Evolutionary conservation across 106 monocot genomes (phyloP), one percentile per base, ranked within the genome.

Genomic region (Dioscorea zingiberensis): DNA sequence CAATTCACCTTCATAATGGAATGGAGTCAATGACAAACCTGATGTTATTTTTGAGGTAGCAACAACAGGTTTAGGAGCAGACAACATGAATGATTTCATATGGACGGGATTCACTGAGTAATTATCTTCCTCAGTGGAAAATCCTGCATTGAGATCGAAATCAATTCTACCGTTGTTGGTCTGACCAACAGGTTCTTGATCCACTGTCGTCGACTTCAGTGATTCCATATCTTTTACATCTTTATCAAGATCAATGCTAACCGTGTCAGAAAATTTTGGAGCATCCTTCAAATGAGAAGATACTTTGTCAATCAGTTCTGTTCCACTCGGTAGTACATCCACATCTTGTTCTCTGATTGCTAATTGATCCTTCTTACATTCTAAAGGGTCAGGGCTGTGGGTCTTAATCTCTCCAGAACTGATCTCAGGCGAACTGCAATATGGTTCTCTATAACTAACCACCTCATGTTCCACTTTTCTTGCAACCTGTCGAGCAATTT

Each of bases 61-160:
- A 65, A 76, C 49, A 48, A 91, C 81, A 29, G 79, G 77, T 65
- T 73, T 77, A 48, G 91, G 91, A 38, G 68, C 69, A 47, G 86
- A 76, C 27, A 84, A 71, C 24, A 73, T 87, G 19, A 66, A 68
- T 18, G 75, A 24, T 0, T 54, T 46, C 55, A 59, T 67, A n/a
- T 47, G 16, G 19, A 55, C 13, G 3, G 54, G 66, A 67, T 46
- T 69, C 21, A 56, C 25, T 3, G 62, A 54, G 44, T 16, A 64
- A 59, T 81, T 69, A 44, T 32, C 9, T 45, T 81, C 86, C 29
- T 87, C 90, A 5, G 21, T 54, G 60, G 57, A 80, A 27, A 76
- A 24, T 69, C 80, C 84, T 48, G 72, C 86, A 57, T 94, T 94
- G 32, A 94, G 74, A 80, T 94, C 90, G 68, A 94, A 84, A 15